Evolutionary conservation across 2,329 filamentous ascomycete species (phyloP).

Genomic region (Chrysoporthe cubensis): DNA sequence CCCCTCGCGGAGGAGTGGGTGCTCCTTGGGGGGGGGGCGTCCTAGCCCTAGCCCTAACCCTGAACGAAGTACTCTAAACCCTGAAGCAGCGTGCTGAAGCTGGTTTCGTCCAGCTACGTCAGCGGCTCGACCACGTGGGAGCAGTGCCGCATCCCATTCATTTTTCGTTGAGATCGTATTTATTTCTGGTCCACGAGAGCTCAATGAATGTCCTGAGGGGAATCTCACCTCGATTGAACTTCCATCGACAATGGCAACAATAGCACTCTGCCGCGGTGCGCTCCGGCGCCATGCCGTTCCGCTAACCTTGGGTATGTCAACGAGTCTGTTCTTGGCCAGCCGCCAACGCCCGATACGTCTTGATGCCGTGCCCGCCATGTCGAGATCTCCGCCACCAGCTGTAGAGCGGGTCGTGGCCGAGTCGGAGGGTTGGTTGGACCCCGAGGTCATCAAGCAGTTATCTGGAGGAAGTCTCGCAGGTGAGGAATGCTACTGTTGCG

Average conservation of each 20-base stretch:
- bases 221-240: too few species aligned
- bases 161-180: too few species aligned
- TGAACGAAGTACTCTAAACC: background rate
- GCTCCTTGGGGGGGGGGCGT: too few species aligned
- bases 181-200: background rate
- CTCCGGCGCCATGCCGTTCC: conserved; percentile 32
- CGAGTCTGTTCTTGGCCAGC: conserved; percentile 32
- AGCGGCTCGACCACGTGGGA: background rate
- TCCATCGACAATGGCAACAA: conserved; percentile 24
- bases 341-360: conserved; percentile 39
- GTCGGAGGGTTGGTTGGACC: conserved; percentile 35
- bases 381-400: conserved; percentile 24
- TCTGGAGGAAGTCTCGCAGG: conserved; percentile 59
- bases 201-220: background rate
- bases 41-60: background rate
- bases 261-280: conserved; percentile 31
- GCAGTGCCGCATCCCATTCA: background rate
- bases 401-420: conserved; percentile 29
- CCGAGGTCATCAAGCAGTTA: conserved; percentile 51
- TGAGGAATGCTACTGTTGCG: conserved; percentile 35
- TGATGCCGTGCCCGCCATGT: conserved; percentile 30
- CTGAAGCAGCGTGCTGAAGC: background rate
- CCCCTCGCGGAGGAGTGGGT: too few species aligned
- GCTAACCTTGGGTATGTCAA: conserved; percentile 33
- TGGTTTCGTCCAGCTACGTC: background rate